Evolutionary conservation across 805 yeast genomes (phyloP), one percentile per base, ranked within the genome.

Genomic region (Dipodascopsis uninucleata): DNA sequence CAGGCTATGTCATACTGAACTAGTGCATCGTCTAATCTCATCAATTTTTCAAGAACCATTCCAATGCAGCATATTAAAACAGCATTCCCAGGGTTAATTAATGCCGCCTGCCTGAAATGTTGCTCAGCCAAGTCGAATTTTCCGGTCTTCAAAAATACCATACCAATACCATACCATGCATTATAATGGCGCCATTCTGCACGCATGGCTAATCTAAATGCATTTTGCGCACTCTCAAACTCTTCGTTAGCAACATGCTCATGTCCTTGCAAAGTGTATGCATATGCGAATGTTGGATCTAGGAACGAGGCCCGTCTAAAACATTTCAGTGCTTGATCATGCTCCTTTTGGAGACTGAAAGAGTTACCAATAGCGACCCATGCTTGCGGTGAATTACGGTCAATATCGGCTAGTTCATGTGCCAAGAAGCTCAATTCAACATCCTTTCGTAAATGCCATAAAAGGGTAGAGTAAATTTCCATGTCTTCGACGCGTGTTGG

Each of bases 101-200:
- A 77, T 12, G 85, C 78, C 0, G 97, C 97, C 59, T 83, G 85
- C 43, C 87, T 71, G 68, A 90, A 87, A 64, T 87, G 94, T 51
- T 79, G 77, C 58, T 87, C 89, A 0, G 97, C 96, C 57, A 79
- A 79, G 34, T 76, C 78, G 59, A 79, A 79, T 57, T 86, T 88
- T 4, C 97, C 97, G 41, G 88, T 67, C 58, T 87, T 85, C 62
- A 87, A 75, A 62, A 81, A 83, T 23, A 88, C 94, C 90, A 88
- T 87, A 5, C 97, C 98, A 45, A 93, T 76, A 22, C 98, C 98
- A 60, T 93, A 93, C 59, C 89, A 79, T 0, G 97, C 97, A 64
- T 90, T 93, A 65, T 89, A 93, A 61, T 87, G 96, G 45, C 88
- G 72, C 36, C 81, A 74, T 58, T 90, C 95, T 32, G 81, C 72